Conservation (phyloP, 768 basidiomycete genomes). For the Auricularia sp. region DNA sequence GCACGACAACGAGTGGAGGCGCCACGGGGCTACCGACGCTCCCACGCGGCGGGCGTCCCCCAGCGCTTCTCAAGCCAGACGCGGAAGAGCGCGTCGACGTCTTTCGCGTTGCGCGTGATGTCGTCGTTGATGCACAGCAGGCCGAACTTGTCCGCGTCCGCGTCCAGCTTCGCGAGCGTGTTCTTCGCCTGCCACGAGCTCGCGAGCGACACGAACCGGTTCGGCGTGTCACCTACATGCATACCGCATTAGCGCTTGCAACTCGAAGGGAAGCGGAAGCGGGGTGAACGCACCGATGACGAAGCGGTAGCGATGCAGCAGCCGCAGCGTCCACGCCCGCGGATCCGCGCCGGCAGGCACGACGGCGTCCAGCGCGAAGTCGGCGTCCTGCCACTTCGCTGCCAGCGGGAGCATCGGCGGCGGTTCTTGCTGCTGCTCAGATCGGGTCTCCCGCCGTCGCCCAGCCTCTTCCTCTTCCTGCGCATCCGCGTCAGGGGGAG, state of each 20-base stretch:
- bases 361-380: conserved; percentile 12
- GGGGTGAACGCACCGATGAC: conserved; percentile 8
- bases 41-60: conserved; percentile 9
- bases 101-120: conserved; percentile 1
- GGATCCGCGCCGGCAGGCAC: conserved; percentile 5
- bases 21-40: not conserved
- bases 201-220: conserved; percentile 1
- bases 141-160: not conserved
- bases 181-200: not conserved
- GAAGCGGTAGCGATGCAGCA: conserved; percentile 11
- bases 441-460: not conserved
- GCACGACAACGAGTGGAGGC: not conserved
- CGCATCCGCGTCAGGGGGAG: conserved; percentile 10
- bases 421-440: too few relatives aligned
- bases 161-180: not conserved
- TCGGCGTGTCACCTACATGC: conserved; percentile 1
- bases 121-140: conserved; percentile 13
- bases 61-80: conserved; percentile 9
- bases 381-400: conserved; percentile 12
- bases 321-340: conserved; percentile 5
- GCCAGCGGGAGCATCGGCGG: conserved; percentile 12
- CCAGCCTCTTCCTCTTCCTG: not conserved
- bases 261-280: not conserved
- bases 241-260: not conserved
- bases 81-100: conserved; percentile 8